Percentiles rank a stretch among this genome's conserved stretches.
phyloP scores from a whole-genome alignment of 768 basidiomycete genomes.

The Tylopilus plumbeoviolaceoides region DNA sequence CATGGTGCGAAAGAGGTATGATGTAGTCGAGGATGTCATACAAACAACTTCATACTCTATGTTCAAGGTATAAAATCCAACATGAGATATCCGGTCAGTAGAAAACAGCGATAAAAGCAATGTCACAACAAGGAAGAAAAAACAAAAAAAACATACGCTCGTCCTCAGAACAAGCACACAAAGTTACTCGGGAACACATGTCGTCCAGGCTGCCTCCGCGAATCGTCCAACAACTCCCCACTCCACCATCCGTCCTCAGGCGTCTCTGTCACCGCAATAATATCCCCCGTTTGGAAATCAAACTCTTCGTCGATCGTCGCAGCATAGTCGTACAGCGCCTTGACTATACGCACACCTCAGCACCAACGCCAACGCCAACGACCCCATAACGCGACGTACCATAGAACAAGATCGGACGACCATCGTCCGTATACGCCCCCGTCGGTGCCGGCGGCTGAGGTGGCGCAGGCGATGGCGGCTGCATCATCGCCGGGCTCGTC shows the following conservation, averaged over 20 bases:
- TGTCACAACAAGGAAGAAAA: background rate
- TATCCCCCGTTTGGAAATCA: slow-evolving; percentile 91
- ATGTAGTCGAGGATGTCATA: slow-evolving; percentile 3
- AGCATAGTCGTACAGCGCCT: slow-evolving; percentile 82
- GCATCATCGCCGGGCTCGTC: slow-evolving; percentile 39
- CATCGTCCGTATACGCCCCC: slow-evolving; percentile 78
- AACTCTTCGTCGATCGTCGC: slow-evolving; percentile 92
- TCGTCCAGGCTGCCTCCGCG: slow-evolving; percentile 62
- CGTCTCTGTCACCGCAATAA: slow-evolving; percentile 91
- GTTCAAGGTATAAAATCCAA: no score
- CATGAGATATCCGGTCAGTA: no score
- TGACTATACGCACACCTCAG: slow-evolving; percentile 45
- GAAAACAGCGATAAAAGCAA: background rate
- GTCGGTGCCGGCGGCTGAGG: slow-evolving; percentile 48
- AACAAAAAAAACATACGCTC: background rate
- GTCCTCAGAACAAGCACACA: slow-evolving; percentile 65
- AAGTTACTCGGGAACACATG: slow-evolving; percentile 90
- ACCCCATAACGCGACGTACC: slow-evolving; percentile 39
- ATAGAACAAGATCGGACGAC: slow-evolving; percentile 80
- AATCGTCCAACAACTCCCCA: slow-evolving; percentile 79
- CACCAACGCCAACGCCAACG: background rate
- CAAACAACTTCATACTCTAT: no score
- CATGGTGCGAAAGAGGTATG: slow-evolving; percentile 37
- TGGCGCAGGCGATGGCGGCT: slow-evolving; percentile 49
- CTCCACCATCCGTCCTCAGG: slow-evolving; percentile 99